Evolutionary conservation across 805 yeast genomes (phyloP), one percentile per base, ranked within the genome.

Genomic region (Saturnispora galanensis): DNA sequence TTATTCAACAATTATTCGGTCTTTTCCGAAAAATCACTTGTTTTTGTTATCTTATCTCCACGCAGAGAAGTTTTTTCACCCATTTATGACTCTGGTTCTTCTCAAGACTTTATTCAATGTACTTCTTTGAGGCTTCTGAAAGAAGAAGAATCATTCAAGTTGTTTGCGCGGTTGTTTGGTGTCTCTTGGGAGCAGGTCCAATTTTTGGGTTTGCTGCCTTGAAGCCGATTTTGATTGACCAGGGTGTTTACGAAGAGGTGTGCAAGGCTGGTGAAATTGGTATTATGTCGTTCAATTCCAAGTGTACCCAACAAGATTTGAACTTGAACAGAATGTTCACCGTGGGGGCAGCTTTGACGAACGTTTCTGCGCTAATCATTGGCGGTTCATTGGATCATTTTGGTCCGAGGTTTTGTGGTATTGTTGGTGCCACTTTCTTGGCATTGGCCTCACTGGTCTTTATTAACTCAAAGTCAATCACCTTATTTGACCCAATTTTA

Each of bases 131-230:
- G 45, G 45, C 53, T 3, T 38, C 63, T 1, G 29, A 47, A n/a
- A 54, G 48, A 18, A 66, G 50, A 33, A 60, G 71, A 48, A 32
- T 68, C 9, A 31, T 56, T 16, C 80, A 74, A 56, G 68, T 73
- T 37, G 57, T 54, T 12, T 69, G 77, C 60, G 78, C 80, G 16
- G 72, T 74, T 16, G 47, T 64, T 13, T 75, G 79, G 79, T 74
- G 79, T 52, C 58, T 75, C 8, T 57, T 75, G 26, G 71, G 78
- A 4, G 79, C 77, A 3, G 80, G 80, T 4, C 77, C 79, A 3
- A 71, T 74, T 31, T 75, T 75, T 56, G 80, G 80, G 5, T 75
- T 75, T 62, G 80, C 80, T 6, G 80, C 80, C 12, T 61, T 75
- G 53, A 75, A 75, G 50, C 80, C 80, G 9, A 63, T 73, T 4